A percentile compares a stretch with the other conserved stretches of the same genome.
Conservation (phyloP, 768 basidiomycete genomes). For the Amanita pseudoporphyria region DNA sequence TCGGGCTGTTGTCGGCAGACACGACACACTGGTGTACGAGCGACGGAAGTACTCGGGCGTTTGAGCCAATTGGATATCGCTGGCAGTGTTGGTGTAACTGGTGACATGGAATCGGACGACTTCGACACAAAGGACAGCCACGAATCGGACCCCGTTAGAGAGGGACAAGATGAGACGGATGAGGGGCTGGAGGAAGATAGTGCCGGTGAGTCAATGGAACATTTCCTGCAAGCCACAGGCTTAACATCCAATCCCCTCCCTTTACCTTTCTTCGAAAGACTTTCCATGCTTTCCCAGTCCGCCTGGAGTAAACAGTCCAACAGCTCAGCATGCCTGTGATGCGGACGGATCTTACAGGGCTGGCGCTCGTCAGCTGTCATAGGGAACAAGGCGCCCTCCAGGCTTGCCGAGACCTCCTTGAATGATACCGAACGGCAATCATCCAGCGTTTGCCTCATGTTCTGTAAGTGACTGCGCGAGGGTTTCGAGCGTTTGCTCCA, state of each 20-base stretch:
- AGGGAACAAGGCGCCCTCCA: constrained; percentile 52
- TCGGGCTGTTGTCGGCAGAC: background rate
- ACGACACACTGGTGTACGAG: background rate
- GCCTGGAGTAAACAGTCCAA: constrained; percentile 35
- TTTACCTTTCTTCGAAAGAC: constrained; percentile 23
- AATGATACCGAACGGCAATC: constrained; percentile 38
- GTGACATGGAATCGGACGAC: constrained; percentile 13
- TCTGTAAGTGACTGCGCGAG: constrained; percentile 13
- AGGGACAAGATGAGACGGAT: constrained; percentile 7
- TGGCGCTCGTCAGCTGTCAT: constrained; percentile 22
- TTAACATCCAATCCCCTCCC: constrained; percentile 17
- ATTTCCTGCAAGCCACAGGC: constrained; percentile 14
- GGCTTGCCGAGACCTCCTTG: constrained; percentile 44
- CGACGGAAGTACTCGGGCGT: background rate
- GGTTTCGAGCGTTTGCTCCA: background rate
- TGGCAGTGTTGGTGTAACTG: constrained; percentile 16
- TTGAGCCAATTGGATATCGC: background rate
- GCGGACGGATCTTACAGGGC: constrained; percentile 12
- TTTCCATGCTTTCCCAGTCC: constrained; percentile 31
- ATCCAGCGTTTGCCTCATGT: constrained; percentile 18
- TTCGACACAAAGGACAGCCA: constrained; percentile 8
- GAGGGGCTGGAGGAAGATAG: constrained; percentile 12
- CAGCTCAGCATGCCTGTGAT: constrained; percentile 23
- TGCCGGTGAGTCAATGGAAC: constrained; percentile 15
- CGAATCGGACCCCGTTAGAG: constrained; percentile 5